A percentile compares a stretch with the other conserved stretches of the same genome.
Conservation (phyloP, 2,329 filamentous ascomycete species). For the Penicillium sp. region DNA sequence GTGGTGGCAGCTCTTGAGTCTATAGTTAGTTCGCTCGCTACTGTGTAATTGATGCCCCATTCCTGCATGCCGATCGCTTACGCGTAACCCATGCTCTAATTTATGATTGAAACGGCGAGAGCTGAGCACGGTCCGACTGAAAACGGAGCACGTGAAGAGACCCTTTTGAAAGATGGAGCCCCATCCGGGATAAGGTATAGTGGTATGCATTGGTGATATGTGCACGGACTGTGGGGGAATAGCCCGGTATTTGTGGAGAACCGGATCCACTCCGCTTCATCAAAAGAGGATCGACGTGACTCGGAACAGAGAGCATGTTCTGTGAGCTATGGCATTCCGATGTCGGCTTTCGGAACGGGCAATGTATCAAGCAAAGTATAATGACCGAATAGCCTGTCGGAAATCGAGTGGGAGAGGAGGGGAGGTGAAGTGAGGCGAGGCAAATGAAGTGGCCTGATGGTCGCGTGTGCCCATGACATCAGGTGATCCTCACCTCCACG, state of each 20-base stretch:
- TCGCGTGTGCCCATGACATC: slow-evolving; percentile 9
- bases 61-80: not conserved
- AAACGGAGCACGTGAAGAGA: not conserved
- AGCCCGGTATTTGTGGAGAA: not conserved
- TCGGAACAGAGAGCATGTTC: not conserved
- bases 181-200: not conserved
- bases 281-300: not conserved
- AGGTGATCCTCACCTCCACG: slow-evolving; percentile 11
- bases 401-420: not conserved
- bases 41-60: not conserved
- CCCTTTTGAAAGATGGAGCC: not conserved
- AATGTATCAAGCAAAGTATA: not conserved
- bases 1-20: not conserved
- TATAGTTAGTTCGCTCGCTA: not conserved
- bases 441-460: not conserved
- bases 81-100: not conserved
- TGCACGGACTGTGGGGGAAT: not conserved
- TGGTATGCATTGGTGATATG: not conserved
- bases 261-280: not conserved
- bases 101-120: not conserved
- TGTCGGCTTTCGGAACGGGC: not conserved
- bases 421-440: not conserved
- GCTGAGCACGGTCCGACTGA: not conserved
- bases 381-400: slow-evolving; percentile 1
- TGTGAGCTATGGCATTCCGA: not conserved